Evolutionary conservation across 345 rosid genomes (phyloP).

Genomic region (Ricinus communis): DNA sequence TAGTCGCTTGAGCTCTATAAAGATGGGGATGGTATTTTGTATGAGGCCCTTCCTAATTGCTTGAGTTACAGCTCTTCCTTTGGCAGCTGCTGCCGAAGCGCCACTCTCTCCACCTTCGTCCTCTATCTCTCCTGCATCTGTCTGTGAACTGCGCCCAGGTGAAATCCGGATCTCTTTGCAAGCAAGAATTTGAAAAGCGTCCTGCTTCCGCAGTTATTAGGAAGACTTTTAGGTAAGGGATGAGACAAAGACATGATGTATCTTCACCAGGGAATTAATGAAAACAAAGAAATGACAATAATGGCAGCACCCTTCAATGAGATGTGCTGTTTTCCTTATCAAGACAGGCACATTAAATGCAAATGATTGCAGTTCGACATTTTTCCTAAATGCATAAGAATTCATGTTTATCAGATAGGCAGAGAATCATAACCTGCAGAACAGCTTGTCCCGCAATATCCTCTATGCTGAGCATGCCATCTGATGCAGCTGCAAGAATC

Average conservation of each 20-base stretch:
- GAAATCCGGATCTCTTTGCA: constrained; percentile 85
- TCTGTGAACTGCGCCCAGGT: constrained; percentile 48
- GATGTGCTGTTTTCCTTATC: neutral
- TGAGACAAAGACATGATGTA: neutral
- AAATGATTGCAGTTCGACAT: neutral
- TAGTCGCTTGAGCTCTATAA: constrained; percentile 86
- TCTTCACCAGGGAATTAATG: neutral
- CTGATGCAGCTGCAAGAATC: constrained; percentile 91
- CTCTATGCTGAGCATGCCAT: constrained; percentile 74
- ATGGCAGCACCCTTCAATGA: neutral
- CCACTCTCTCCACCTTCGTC: constrained; percentile 54
- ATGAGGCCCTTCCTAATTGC: constrained; percentile 86
- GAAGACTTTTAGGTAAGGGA: neutral
- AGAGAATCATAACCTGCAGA: constrained; percentile 57
- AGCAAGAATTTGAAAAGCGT: constrained; percentile 77
- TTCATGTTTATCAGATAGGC: neutral
- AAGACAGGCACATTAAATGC: neutral
- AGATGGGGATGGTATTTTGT: constrained; percentile 92
- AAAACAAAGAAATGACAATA: neutral
- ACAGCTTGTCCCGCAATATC: constrained; percentile 78
- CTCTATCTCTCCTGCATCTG: constrained; percentile 51
- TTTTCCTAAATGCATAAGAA: neutral
- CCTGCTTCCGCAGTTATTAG: constrained; percentile 43
- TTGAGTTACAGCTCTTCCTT: constrained; percentile 85
- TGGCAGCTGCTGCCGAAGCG: constrained; percentile 54